These are phyloP conservation scores for Phaeosphaeriaceae sp. DNA, from an alignment of 2,329 filamentous ascomycete genomes.

Conservation along the genomic window DNA sequence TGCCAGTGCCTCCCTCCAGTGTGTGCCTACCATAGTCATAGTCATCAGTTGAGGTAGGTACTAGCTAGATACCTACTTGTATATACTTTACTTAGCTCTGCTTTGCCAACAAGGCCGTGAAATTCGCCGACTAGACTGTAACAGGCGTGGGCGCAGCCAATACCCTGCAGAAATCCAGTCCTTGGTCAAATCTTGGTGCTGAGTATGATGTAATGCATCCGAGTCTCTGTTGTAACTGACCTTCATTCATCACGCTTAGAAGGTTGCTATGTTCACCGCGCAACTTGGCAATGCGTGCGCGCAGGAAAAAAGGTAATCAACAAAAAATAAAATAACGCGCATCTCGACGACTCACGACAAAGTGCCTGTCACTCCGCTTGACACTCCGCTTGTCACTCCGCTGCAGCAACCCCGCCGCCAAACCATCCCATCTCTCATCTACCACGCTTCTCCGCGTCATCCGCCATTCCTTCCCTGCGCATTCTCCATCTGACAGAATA, in stretches of 20 bases:
- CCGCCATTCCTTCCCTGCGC: conserved; percentile 28
- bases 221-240: conserved; percentile 18
- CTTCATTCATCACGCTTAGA: conserved; percentile 16
- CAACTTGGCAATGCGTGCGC: too few relatives aligned
- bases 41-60: too few relatives aligned
- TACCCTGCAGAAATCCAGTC: conserved; percentile 27
- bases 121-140: conserved; percentile 27
- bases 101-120: conserved; percentile 37
- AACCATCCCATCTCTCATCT: conserved; percentile 1
- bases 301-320: too few relatives aligned
- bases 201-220: conserved; percentile 38
- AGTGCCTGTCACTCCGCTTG: too few relatives aligned
- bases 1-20: too few relatives aligned
- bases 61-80: too few relatives aligned
- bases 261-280: conserved; percentile 18
- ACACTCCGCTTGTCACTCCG: too few relatives aligned
- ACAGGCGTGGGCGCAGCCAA: conserved; percentile 18
- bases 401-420: conserved; percentile 28
- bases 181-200: conserved; percentile 19
- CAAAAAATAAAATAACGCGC: too few relatives aligned
- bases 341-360: too few relatives aligned
- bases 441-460: conserved; percentile 34
- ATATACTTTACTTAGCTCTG: too few relatives aligned
- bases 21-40: too few relatives aligned
- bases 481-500: conserved; percentile 8